Evolutionary conservation across 2,329 filamentous ascomycete genomes (phyloP).

Genomic region (Coleophoma cylindrospora): DNA sequence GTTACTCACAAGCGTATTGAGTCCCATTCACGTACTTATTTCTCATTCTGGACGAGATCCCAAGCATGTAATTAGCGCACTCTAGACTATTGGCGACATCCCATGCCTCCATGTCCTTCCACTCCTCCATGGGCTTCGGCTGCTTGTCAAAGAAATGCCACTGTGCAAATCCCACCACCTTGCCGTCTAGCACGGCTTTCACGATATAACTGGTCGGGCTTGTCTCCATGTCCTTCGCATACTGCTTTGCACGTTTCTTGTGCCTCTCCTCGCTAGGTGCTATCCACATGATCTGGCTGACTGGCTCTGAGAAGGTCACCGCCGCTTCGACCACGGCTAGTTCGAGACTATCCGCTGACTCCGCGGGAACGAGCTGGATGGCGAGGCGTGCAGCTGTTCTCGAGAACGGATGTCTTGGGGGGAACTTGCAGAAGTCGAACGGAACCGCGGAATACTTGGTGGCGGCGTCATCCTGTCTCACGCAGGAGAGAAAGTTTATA

Average conservation of each 20-base stretch:
- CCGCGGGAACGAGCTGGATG: not conserved
- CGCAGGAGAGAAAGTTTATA: too few relatives aligned
- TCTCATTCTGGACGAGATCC: not conserved
- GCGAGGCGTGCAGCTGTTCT: not conserved
- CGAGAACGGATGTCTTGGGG: too few relatives aligned
- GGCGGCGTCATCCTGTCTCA: too few relatives aligned
- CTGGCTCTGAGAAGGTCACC: not conserved
- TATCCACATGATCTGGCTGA: not conserved
- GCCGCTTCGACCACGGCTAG: not conserved
- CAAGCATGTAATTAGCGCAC: not conserved
- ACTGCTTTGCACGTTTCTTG: not conserved
- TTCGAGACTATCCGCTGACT: not conserved
- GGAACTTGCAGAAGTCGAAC: too few relatives aligned
- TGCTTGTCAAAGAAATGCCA: not conserved
- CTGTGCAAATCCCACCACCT: not conserved
- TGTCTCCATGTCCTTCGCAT: not conserved
- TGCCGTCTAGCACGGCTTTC: not conserved
- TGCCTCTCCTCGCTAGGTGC: not conserved
- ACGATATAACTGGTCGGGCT: not conserved
- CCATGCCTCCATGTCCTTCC: not conserved
- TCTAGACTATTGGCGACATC: not conserved
- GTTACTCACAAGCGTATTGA: not conserved
- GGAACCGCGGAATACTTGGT: too few relatives aligned
- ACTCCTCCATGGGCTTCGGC: not conserved
- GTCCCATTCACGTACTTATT: not conserved